Percentiles rank a stretch among this genome's conserved stretches.
Evolutionary conservation across 202 grass and related monocot genomes (phyloP).

Genomic region (Carex sylvatica): DNA sequence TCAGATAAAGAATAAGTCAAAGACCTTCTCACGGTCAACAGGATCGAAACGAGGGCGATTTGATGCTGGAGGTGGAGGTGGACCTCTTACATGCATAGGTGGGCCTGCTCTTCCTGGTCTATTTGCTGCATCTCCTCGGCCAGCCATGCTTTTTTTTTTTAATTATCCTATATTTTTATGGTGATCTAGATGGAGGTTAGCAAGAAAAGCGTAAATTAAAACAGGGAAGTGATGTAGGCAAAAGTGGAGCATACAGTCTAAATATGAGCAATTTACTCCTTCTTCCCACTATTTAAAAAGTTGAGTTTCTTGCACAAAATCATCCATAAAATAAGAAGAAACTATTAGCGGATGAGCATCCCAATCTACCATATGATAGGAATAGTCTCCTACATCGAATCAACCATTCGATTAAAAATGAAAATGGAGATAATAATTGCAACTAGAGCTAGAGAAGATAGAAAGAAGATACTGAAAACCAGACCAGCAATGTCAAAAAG

Average conservation of each 20-base stretch:
- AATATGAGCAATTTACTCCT: background rate
- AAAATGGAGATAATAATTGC: background rate
- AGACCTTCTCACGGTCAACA: conserved; percentile 88
- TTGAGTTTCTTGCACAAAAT: background rate
- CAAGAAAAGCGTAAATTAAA: background rate
- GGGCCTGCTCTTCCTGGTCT: conserved; percentile 54
- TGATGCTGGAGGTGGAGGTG: conserved; percentile 54
- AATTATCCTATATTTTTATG: background rate
- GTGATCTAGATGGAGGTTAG: background rate
- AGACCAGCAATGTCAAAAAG: background rate
- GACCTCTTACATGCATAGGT: conserved; percentile 62
- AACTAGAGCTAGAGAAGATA: background rate
- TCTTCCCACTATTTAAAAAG: background rate
- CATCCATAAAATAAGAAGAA: background rate
- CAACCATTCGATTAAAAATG: background rate
- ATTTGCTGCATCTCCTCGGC: conserved; percentile 25
- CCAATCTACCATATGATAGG: background rate
- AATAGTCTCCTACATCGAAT: background rate
- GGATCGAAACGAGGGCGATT: conserved; percentile 60
- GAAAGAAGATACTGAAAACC: background rate
- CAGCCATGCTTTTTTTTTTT: background rate
- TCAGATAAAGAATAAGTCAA: background rate
- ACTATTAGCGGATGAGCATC: background rate
- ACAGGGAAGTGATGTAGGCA: background rate
- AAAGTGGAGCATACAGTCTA: background rate